Percentiles rank a stretch among this genome's conserved stretches.
Evolutionary conservation across 2,329 filamentous ascomycete genomes (phyloP).

Genomic region (Orbilia brochopaga): DNA sequence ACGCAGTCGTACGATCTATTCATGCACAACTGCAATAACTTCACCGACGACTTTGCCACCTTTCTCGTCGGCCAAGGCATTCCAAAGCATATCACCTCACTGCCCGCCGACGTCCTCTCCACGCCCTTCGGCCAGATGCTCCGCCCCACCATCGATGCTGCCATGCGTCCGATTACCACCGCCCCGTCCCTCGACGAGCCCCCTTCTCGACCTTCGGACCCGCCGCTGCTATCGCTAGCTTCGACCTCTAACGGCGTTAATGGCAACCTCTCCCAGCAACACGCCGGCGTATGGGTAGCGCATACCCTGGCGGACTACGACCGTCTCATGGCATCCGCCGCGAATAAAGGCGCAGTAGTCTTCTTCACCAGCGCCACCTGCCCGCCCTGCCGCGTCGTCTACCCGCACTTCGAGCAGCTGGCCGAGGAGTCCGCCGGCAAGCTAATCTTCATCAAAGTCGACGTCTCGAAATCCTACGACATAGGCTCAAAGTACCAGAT

Average conservation of each 20-base stretch:
- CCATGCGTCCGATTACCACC: slow-evolving; percentile 67
- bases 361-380: slow-evolving; percentile 94
- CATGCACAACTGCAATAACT: slow-evolving; percentile 94
- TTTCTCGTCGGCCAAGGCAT: slow-evolving; percentile 89
- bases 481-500: slow-evolving; percentile 72
- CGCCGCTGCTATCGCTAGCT: slow-evolving; percentile 24
- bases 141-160: slow-evolving; percentile 73
- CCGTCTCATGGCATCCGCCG: slow-evolving; percentile 66
- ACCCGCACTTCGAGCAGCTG: slow-evolving; percentile 80
- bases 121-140: slow-evolving; percentile 90
- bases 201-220: slow-evolving; percentile 26
- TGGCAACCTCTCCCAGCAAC: slow-evolving; percentile 36
- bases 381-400: slow-evolving; percentile 79
- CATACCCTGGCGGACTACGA: slow-evolving; percentile 68
- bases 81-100: slow-evolving; percentile 80
- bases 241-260: slow-evolving; percentile 39
- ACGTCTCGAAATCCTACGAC: slow-evolving; percentile 71
- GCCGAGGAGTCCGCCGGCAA: slow-evolving; percentile 74
- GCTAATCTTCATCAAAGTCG: slow-evolving; percentile 79
- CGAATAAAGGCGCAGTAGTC: slow-evolving; percentile 74
- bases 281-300: slow-evolving; percentile 67
- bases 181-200: slow-evolving; percentile 50
- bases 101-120: slow-evolving; percentile 82
- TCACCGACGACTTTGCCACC: slow-evolving; percentile 87
- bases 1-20: slow-evolving; percentile 83